A percentile compares a stretch with the other conserved stretches of the same genome.
Evolutionary conservation across 257 asterid species (phyloP).

Genomic region (Phtheirospermum japonicum): DNA sequence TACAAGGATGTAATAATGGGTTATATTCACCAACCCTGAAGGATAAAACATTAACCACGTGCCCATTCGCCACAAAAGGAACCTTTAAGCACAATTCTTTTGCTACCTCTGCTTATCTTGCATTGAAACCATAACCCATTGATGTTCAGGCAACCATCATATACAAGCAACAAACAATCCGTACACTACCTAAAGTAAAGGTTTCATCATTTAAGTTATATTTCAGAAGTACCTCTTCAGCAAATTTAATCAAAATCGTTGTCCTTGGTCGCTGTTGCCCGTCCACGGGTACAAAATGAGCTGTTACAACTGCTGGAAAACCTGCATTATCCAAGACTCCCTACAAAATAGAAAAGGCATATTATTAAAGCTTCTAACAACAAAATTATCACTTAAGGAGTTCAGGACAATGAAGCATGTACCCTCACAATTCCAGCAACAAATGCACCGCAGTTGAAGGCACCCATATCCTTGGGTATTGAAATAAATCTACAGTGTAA

Average conservation of each 20-base stretch:
- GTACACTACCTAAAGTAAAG: neutral
- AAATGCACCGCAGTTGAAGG: conserved; percentile 95
- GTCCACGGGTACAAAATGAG: conserved; percentile 96
- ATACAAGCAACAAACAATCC: conserved; percentile 14
- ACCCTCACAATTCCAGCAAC: conserved; percentile 98
- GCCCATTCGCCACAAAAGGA: neutral
- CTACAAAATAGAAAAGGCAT: conserved; percentile 40
- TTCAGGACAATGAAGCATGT: conserved; percentile 24
- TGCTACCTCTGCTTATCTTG: conserved; percentile 9
- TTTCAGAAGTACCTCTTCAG: conserved; percentile 68
- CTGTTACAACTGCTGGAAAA: conserved; percentile 90
- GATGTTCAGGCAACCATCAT: conserved; percentile 9
- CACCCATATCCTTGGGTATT: conserved; percentile 95
- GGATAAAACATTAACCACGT: too few relatives aligned
- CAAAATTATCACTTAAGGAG: conserved; percentile 8
- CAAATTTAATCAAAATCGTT: conserved; percentile 92
- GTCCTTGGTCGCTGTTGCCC: conserved; percentile 94
- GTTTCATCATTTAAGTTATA: neutral
- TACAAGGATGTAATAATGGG: neutral
- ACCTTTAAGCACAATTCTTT: neutral
- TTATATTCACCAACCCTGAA: too few relatives aligned
- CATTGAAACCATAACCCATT: neutral
- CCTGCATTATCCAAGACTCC: conserved; percentile 93
- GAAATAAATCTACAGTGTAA: conserved; percentile 70
- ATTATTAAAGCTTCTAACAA: conserved; percentile 24